Base-by-base conservation (phyloP, 441 rosid genomes). In the Gossypium schwendimanii region DNA sequence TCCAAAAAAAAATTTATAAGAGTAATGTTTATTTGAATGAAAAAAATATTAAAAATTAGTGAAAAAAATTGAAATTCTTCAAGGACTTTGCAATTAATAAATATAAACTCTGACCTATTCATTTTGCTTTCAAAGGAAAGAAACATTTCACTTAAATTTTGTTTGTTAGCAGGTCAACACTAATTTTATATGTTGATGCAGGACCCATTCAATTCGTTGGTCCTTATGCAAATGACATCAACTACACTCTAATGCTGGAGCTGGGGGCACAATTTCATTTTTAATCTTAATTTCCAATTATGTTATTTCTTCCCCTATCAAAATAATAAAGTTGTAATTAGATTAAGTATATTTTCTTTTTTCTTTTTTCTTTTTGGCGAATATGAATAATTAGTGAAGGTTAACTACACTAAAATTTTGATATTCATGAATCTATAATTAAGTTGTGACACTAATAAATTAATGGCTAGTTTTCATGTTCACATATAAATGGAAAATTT, bases 201-300 rank as follows among this genome's bases (percentile, higher is more conserved):
- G 99, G 99, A 84, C 97, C 99, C 11, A 88, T 95, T 78, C 99
- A 95, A 77, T 95, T 95, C 45, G 72, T 3, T 57, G 98, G 99
- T 31, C 89, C 97, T 0, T 88, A 86, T 60, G 78, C 95, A 4
- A 84, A 81, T 53, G 90, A 86, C 0, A 79, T 77, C 47, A 93
- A 80, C 77, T 91, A 86, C 80, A 95, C 98, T 12, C 77, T 93
- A 36, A 77, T 87, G 65, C 78, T 93, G 72, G 99, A 95, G 81
- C 85, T 90, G n/a, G 97, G 93, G 17, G 92, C 88, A 71, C 72
- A 73, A 63, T 66, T 24, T 24, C 70, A 8, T 47, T 66, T n/a
- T 49, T 47, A 47, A 66, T 26, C 39, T 21, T 21, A 8, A 45
- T 2, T 28, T 21, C n/a, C 61, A 21, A 10, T 21, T 2, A 0